Conservation (phyloP, 2,329 filamentous ascomycete species). For the Aspergillus bombycis region DNA sequence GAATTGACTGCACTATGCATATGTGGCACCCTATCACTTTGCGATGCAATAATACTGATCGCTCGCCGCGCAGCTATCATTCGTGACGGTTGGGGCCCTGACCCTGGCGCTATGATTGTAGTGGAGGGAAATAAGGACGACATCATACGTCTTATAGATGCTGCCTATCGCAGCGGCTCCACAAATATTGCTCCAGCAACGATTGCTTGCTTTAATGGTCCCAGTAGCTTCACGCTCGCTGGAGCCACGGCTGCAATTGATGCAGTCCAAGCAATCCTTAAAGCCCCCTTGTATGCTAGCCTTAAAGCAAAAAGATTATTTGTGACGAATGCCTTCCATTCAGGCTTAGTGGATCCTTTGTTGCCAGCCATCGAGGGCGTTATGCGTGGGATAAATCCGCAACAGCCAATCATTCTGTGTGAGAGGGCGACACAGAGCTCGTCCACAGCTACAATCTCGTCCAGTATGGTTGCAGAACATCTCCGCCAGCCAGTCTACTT, state of each 20-base stretch:
- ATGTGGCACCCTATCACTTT: conserved; percentile 32
- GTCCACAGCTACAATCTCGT: neutral
- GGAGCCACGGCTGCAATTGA: conserved; percentile 23
- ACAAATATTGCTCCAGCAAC: conserved; percentile 2
- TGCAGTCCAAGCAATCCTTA: conserved; percentile 15
- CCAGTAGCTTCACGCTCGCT: conserved; percentile 24
- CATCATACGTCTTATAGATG: conserved; percentile 4
- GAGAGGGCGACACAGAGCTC: conserved; percentile 23
- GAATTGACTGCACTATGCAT: conserved; percentile 40
- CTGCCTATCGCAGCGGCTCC: neutral
- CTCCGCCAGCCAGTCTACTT: conserved; percentile 49
- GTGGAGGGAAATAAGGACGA: conserved; percentile 32
- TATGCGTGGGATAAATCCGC: conserved; percentile 33
- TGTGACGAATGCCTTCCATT: conserved; percentile 56
- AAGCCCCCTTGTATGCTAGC: neutral
- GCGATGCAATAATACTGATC: conserved; percentile 35
- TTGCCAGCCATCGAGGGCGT: conserved; percentile 29
- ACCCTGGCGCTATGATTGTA: conserved; percentile 38
- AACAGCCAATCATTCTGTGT: conserved; percentile 32
- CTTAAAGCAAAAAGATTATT: conserved; percentile 43
- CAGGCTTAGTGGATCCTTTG: conserved; percentile 43
- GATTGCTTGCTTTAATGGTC: conserved; percentile 33
- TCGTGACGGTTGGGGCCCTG: conserved; percentile 33
- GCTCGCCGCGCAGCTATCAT: conserved; percentile 36
- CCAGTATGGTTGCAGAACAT: conserved; percentile 26